Base-by-base conservation (phyloP, 1,284 basidiomycete species). In the Tilletia walkeri region DNA sequence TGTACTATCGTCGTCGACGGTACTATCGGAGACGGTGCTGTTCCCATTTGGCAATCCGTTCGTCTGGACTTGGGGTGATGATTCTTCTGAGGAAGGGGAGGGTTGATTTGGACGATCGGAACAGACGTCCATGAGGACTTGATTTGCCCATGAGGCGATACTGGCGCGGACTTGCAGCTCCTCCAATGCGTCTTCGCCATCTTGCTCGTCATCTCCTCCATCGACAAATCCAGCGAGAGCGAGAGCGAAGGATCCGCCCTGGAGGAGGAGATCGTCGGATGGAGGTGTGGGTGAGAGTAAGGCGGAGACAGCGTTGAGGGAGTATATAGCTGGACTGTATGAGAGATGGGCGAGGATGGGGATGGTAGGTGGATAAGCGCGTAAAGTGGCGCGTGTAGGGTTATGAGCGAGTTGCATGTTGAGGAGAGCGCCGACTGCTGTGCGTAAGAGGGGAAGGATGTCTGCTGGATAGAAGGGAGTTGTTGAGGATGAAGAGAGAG, bases 391-490 rank as follows among this genome's bases (percentile, higher is more conserved):
- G 6, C 87, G 85, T 56, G 87, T 88, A 6, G 70, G 71, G 2
- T 73, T 89, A 82, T 89, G 92, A 67, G 89, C 89, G 69, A 94
- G 86, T 75, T 90, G 90, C 24, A 90, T 88, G 79, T 94, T 94
- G 66, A 94, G 84, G 38, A 94, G 86, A 6, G 91, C 90, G 3
- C 92, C 93, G 69, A 93, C 88, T 3, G 90, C 88, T 3, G 91
- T 92, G 78, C 89, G 89, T 67, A 93, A 86, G 70, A 93, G 86
- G 78, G 88, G 90, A 50, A 93, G 87, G 47, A 73, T 65, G 38
- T 67, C 71, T 69, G 20, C 7, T 12, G 38, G 10, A 45, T 38
- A 66, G 12, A n/a, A 50, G 48, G 49, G 20, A 9, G 54, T 65
- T 24, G 36, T 65, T 5, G 39, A 65, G 36, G 53, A 56, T 1